Percentiles rank a stretch among this genome's conserved stretches.
phyloP scores from a whole-genome alignment of 2,329 filamentous ascomycete species.

The Trichoderma lentiforme region DNA sequence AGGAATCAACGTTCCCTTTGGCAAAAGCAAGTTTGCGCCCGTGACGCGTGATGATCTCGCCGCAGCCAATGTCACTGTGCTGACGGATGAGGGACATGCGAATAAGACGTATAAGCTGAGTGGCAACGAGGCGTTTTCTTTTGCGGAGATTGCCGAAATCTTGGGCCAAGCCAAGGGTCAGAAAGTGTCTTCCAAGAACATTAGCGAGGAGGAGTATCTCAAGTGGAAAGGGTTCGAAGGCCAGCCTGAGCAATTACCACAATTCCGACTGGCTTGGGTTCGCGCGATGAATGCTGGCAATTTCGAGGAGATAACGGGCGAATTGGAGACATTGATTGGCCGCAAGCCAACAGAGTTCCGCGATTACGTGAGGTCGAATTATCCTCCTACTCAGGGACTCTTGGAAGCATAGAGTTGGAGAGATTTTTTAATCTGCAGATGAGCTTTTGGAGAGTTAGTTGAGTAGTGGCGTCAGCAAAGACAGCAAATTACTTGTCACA shows the following conservation, averaged over 20 bases:
- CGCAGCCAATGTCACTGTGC: neutral
- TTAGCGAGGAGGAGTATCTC: neutral
- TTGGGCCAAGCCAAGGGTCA: neutral
- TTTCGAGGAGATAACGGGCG: neutral
- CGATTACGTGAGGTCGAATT: neutral
- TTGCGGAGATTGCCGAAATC: neutral
- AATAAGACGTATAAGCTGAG: constrained; percentile 14
- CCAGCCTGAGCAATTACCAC: neutral
- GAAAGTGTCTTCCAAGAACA: neutral
- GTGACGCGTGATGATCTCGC: neutral
- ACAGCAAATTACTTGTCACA: neutral
- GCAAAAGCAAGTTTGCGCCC: neutral
- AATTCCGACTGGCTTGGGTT: neutral
- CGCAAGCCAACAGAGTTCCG: neutral
- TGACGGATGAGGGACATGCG: neutral
- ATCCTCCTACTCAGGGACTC: neutral
- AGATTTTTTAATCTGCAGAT: neutral
- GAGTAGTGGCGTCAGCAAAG: neutral
- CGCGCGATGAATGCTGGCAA: neutral
- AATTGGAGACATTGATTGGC: neutral
- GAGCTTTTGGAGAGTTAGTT: neutral
- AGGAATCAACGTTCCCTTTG: neutral
- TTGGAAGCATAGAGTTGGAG: neutral
- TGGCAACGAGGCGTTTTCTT: constrained; percentile 2
- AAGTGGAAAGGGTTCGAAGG: neutral